These are phyloP conservation scores for Scedosporium dehoogii DNA, from an alignment of 2,329 filamentous ascomycete species.

Conservation along the genomic window DNA sequence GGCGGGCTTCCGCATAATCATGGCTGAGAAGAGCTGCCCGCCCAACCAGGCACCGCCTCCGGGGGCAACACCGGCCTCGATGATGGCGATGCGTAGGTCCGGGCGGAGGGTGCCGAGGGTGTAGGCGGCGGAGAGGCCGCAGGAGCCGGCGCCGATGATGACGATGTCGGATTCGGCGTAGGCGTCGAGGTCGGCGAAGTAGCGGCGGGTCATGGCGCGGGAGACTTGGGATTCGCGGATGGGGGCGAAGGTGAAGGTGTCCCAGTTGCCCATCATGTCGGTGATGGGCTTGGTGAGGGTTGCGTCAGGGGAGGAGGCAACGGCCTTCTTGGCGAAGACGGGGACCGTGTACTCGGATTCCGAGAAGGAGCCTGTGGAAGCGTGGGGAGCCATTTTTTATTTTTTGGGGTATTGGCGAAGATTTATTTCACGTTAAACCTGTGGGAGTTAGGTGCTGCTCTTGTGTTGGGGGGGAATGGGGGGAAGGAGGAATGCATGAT, in stretches of 20 bases:
- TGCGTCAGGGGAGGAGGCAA: slow-evolving; percentile 18
- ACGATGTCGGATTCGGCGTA: slow-evolving; percentile 92
- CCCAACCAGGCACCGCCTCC: slow-evolving; percentile 89
- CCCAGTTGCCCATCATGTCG: slow-evolving; percentile 68
- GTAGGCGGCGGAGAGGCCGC: slow-evolving; percentile 77
- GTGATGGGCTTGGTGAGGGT: slow-evolving; percentile 22
- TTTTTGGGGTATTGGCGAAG: slow-evolving; percentile 21
- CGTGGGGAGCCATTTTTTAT: slow-evolving; percentile 74
- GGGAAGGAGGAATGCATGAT: slow-evolving; percentile 67
- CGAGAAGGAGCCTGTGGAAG: slow-evolving; percentile 38
- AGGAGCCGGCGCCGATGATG: slow-evolving; percentile 84
- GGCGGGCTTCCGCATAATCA: slow-evolving; percentile 91
- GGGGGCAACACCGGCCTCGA: slow-evolving; percentile 80
- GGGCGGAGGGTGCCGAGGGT: slow-evolving; percentile 74
- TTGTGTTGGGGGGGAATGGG: slow-evolving; percentile 17
- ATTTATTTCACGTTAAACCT: slow-evolving; percentile 12
- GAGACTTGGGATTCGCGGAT: slow-evolving; percentile 91
- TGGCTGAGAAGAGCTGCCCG: slow-evolving; percentile 87
- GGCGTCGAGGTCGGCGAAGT: slow-evolving; percentile 80
- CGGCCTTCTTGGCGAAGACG: slow-evolving; percentile 31
- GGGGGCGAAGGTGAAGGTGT: slow-evolving; percentile 68
- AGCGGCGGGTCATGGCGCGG: slow-evolving; percentile 85
- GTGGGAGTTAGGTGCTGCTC: not conserved
- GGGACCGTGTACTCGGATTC: slow-evolving; percentile 41
- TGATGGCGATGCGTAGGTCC: slow-evolving; percentile 83